A percentile compares a stretch with the other conserved stretches of the same genome.
phyloP scores from a whole-genome alignment of 164 flowering plant genomes.

The Vitis cinerea region DNA sequence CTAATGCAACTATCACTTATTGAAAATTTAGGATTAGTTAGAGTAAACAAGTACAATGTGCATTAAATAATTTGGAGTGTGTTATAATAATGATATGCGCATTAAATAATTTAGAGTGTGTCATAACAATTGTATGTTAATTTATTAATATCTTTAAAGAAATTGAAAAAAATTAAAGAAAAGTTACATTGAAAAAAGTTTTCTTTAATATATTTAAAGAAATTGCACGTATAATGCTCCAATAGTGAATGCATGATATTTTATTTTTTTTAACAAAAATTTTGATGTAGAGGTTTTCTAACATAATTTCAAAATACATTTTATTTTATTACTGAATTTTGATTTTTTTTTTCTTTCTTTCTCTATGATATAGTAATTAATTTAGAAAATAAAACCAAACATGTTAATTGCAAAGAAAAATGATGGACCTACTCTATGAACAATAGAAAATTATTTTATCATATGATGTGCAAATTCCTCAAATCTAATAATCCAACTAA shows the following conservation, averaged over 20 bases:
- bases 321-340: too few species aligned
- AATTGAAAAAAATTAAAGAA: too few species aligned
- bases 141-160: too few species aligned
- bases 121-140: constrained; percentile 12
- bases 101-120: too few species aligned
- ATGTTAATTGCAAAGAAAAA: constrained; percentile 90
- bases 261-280: too few species aligned
- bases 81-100: constrained; percentile 20
- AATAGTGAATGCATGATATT: too few species aligned
- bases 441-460: constrained; percentile 28
- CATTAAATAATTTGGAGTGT: constrained; percentile 50
- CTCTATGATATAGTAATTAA: constrained; percentile 69
- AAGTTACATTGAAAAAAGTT: too few species aligned
- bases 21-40: constrained; percentile 81
- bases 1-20: constrained; percentile 62
- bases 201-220: too few species aligned
- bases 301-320: too few species aligned
- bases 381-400: constrained; percentile 89
- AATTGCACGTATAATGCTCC: too few species aligned
- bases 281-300: too few species aligned
- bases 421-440: constrained; percentile 42
- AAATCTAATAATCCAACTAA: constrained; percentile 75
- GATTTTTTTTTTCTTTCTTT: constrained; percentile 69
- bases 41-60: constrained; percentile 58
- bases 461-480: constrained; percentile 85